A percentile compares a stretch with the other conserved stretches of the same genome.
phyloP scores from a whole-genome alignment of 306 rosid genomes.

The Quercus berberidifolia region DNA sequence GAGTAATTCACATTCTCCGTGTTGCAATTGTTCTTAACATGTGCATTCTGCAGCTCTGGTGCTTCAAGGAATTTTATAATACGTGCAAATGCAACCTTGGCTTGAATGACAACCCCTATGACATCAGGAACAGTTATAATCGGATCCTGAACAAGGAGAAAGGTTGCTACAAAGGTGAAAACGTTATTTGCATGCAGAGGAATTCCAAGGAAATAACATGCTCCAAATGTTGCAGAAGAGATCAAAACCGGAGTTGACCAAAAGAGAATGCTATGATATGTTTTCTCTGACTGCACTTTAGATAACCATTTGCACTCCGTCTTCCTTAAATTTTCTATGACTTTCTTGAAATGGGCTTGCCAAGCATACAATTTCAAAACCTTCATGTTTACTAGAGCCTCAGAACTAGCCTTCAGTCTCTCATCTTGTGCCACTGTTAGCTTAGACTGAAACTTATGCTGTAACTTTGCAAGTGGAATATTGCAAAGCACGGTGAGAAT shows the following conservation, averaged over 20 bases:
- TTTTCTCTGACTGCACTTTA: conserved; percentile 39
- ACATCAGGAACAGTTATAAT: conserved; percentile 52
- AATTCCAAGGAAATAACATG: conserved; percentile 55
- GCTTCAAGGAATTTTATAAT: conserved; percentile 59
- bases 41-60: conserved; percentile 47
- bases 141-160: conserved; percentile 77
- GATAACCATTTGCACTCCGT: conserved; percentile 47
- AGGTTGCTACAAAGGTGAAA: conserved; percentile 71
- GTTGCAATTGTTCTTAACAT: conserved; percentile 12
- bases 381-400: conserved; percentile 76
- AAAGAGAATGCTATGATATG: conserved; percentile 42
- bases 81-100: conserved; percentile 64
- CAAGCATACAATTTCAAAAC: conserved; percentile 81
- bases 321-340: conserved; percentile 44
- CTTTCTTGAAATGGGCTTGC: conserved; percentile 62
- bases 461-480: conserved; percentile 67
- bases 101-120: conserved; percentile 58
- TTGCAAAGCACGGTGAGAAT: conserved; percentile 59
- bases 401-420: conserved; percentile 57
- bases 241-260: conserved; percentile 69
- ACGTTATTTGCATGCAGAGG: conserved; percentile 81
- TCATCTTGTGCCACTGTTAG: conserved; percentile 75
- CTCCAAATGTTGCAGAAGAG: conserved; percentile 63
- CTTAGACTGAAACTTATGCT: conserved; percentile 57
- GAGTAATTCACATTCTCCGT: conserved; percentile 22